Conservation (phyloP, 345 rosid genomes). For the Balakata baccata region DNA sequence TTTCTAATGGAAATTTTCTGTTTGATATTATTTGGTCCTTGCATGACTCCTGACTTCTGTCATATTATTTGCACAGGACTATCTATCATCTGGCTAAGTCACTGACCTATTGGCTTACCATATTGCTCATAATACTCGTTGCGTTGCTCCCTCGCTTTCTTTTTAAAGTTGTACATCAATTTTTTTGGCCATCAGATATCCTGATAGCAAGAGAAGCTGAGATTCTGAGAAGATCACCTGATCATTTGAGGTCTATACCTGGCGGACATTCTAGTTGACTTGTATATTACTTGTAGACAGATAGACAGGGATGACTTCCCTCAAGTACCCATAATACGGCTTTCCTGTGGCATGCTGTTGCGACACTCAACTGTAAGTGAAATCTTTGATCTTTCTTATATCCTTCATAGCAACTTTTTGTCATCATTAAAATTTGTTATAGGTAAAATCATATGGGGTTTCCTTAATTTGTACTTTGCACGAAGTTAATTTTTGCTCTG, state of each 20-base stretch:
- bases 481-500: too few relatives aligned
- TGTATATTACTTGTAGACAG: slow-evolving; percentile 26
- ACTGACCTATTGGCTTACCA: slow-evolving; percentile 70
- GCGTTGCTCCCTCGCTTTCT: slow-evolving; percentile 72
- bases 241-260: slow-evolving; percentile 27
- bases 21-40: slow-evolving; percentile 9
- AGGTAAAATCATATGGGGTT: not conserved
- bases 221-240: slow-evolving; percentile 35
- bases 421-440: not conserved
- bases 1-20: not conserved
- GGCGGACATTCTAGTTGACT: slow-evolving; percentile 39
- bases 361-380: slow-evolving; percentile 25
- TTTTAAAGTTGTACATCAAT: slow-evolving; percentile 52
- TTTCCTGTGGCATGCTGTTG: slow-evolving; percentile 27
- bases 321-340: slow-evolving; percentile 16
- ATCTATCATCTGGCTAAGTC: slow-evolving; percentile 57
- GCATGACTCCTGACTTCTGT: slow-evolving; percentile 7
- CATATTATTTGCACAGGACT: slow-evolving; percentile 47
- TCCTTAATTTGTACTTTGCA: not conserved
- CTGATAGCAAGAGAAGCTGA: slow-evolving; percentile 76
- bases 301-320: slow-evolving; percentile 20
- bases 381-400: not conserved
- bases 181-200: slow-evolving; percentile 71
- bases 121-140: slow-evolving; percentile 48
- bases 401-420: too few relatives aligned